These are phyloP conservation scores for Pulveroboletus sp. DNA, from an alignment of 768 basidiomycete species.

Conservation along the genomic window DNA sequence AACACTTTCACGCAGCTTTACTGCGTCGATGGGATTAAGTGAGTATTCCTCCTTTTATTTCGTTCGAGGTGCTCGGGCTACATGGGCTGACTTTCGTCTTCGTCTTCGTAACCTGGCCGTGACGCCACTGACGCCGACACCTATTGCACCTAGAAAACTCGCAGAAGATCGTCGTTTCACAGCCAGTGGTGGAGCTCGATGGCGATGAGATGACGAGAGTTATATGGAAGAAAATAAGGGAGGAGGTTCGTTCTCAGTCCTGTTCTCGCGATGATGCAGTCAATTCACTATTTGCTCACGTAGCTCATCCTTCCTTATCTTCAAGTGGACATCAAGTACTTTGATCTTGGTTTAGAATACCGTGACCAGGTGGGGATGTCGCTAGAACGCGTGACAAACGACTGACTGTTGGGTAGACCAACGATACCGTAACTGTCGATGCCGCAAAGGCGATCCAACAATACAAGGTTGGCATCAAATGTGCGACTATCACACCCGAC, in stretches of 20 bases:
- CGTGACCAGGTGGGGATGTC: constrained; percentile 67
- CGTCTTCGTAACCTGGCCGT: background rate
- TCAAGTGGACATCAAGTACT: constrained; percentile 96
- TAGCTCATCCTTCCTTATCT: constrained; percentile 95
- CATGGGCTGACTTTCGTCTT: background rate
- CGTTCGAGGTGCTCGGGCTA: background rate
- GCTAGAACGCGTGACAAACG: background rate
- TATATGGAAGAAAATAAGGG: constrained; percentile 97
- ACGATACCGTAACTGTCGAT: constrained; percentile 89
- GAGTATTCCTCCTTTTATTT: constrained; percentile 13
- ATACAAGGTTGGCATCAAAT: constrained; percentile 97
- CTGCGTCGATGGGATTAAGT: constrained; percentile 27
- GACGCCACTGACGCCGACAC: constrained; percentile 1
- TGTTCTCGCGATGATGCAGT: background rate
- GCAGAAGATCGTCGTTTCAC: constrained; percentile 71
- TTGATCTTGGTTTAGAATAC: constrained; percentile 91
- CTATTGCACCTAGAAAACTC: constrained; percentile 18
- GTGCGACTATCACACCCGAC: constrained; percentile 98
- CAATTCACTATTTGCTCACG: background rate
- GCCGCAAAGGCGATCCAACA: constrained; percentile 92
- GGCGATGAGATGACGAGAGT: constrained; percentile 99
- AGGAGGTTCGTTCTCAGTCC: constrained; percentile 59
- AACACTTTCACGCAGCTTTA: constrained; percentile 25
- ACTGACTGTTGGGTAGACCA: constrained; percentile 52
- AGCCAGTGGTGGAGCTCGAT: constrained; percentile 92